Evolutionary conservation across 1,284 basidiomycete genomes (phyloP).

Genomic region (Ceratobasidium sp.): DNA sequence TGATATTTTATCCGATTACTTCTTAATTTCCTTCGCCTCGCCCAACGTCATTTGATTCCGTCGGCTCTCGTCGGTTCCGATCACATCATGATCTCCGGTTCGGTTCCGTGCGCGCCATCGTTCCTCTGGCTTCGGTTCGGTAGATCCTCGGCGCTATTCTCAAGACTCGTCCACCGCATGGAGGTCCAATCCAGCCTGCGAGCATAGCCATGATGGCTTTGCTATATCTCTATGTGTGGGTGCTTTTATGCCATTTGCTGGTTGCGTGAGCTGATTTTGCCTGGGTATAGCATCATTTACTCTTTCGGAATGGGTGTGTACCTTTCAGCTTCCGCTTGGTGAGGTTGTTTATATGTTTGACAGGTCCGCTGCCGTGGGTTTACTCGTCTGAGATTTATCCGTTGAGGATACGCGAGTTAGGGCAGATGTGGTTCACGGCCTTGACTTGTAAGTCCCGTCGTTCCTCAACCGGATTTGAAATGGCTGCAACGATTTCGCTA

Average conservation of each 20-base stretch:
- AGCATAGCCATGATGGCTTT: slow-evolving; percentile 44
- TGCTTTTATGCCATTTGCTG: not conserved
- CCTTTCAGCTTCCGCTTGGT: not conserved
- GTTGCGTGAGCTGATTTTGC: not conserved
- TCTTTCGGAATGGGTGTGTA: slow-evolving; percentile 38
- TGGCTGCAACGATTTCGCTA: not conserved
- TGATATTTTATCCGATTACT: too few relatives aligned
- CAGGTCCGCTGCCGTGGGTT: slow-evolving; percentile 44
- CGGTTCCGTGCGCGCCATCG: not conserved
- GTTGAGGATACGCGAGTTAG: slow-evolving; percentile 37
- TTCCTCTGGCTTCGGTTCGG: not conserved
- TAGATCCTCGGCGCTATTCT: slow-evolving; percentile 43
- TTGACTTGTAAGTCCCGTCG: slow-evolving; percentile 34
- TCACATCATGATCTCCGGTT: not conserved
- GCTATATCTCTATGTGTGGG: slow-evolving; percentile 44
- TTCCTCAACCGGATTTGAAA: too few relatives aligned
- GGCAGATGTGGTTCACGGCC: slow-evolving; percentile 42
- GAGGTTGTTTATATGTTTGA: not conserved
- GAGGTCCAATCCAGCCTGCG: slow-evolving; percentile 20
- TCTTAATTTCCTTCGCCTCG: not conserved
- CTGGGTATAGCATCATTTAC: slow-evolving; percentile 40
- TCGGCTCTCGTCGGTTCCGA: not conserved
- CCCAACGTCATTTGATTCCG: not conserved
- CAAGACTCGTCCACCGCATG: slow-evolving; percentile 31
- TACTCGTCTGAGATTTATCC: slow-evolving; percentile 45